Evolutionary conservation across 116 monocot species (phyloP), one percentile per base, ranked within the genome.

Genomic region (Cymodocea nodosa): DNA sequence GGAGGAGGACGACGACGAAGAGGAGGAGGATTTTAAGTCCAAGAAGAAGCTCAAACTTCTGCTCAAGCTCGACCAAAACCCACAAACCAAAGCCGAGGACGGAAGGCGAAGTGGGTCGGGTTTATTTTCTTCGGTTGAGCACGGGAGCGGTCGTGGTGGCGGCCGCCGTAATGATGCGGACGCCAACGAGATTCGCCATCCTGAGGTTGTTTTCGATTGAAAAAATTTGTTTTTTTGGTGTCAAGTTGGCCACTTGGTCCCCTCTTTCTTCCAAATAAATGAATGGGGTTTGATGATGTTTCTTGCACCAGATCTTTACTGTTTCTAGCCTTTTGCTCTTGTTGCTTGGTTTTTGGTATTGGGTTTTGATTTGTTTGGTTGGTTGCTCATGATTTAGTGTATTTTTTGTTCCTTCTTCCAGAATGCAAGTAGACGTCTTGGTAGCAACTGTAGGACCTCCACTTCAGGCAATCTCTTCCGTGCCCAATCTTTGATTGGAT

Each of bases 1-100:
- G 16, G 80, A 69, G 17, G 71, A 74, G n/a, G 83, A 68, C 15
- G 63, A 11, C 4, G 69, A 61, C 8, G 79, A 75, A 6, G 71
- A 74, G 12, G 83, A 69, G 39, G 57, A 64, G 48, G 66, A 71
- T 23, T 72, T 64, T 15, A 65, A 76, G 25, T 56, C 69, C n/a
- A 78, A 78, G 78, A 85, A 82, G 78, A 85, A 85, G 78, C 70
- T 89, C 37, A 89, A 81, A 76, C 77, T 89, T 58, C 85, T 89
- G 24, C 75, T 70, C 52, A 76, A 81, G 50, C 79, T 81, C 59
- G 74, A 79, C 65, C 23, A 65, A 48, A 55, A 56, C 66, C 50
- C 50, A n/a, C 35, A 49, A 54, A 34, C 67, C 24, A 36, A 20
- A 30, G 34, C 19, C 20, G 36, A 19, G 67, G n/a, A 6, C 9